These are phyloP conservation scores for Hypericum androsaemum DNA, from an alignment of 345 rosid genomes.

Conservation along the genomic window DNA sequence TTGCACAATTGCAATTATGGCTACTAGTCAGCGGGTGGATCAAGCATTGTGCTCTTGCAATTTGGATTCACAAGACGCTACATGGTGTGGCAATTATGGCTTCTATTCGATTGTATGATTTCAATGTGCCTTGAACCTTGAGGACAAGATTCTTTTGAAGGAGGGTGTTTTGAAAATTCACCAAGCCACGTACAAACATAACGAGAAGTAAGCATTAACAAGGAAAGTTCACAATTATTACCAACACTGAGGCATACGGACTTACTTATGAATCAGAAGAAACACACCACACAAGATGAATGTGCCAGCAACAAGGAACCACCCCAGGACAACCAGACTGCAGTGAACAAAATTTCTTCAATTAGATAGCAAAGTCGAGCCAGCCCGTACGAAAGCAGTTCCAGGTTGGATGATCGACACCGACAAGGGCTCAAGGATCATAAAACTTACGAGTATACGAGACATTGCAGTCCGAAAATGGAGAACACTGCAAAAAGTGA, in stretches of 20 bases:
- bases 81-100: too few species aligned
- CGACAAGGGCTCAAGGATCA: constrained; percentile 7
- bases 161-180: too few species aligned
- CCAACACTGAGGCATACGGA: neutral
- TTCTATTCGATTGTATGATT: too few species aligned
- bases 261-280: constrained; percentile 80
- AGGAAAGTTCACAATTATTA: too few species aligned
- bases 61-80: too few species aligned
- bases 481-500: constrained; percentile 65
- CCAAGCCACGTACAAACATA: too few species aligned
- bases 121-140: too few species aligned
- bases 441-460: constrained; percentile 72
- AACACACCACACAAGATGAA: constrained; percentile 79
- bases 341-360: constrained; percentile 9
- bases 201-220: too few species aligned
- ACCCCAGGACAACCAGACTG: constrained; percentile 80
- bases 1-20: too few species aligned
- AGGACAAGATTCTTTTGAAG: too few species aligned
- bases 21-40: too few species aligned
- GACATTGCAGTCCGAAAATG: constrained; percentile 70
- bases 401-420: neutral
- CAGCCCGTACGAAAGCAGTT: neutral
- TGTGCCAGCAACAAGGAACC: constrained; percentile 80
- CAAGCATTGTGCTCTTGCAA: too few species aligned
- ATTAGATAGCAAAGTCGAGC: neutral